Evolutionary conservation across 2,329 filamentous ascomycete species (phyloP).

Genomic region (Pyrenophora seminiperda): DNA sequence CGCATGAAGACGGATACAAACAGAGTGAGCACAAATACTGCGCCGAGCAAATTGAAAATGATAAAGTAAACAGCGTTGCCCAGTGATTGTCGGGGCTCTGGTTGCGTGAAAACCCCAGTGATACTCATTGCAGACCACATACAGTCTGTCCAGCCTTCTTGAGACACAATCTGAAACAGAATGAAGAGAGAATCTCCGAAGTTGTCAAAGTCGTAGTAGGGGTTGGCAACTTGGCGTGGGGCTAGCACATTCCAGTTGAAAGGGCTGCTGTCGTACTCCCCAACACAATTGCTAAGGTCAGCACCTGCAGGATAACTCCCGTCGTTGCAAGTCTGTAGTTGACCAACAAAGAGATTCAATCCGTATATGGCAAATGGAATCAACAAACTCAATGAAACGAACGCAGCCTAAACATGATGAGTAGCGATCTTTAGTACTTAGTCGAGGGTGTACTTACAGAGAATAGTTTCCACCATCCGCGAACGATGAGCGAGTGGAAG

Average conservation of each 20-base stretch:
- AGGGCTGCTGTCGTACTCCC: constrained; percentile 77
- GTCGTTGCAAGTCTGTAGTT: constrained; percentile 82
- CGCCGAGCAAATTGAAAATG: constrained; percentile 92
- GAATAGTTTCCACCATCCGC: constrained; percentile 92
- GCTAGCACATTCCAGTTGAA: constrained; percentile 85
- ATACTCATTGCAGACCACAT: constrained; percentile 84
- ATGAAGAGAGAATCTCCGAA: constrained; percentile 94
- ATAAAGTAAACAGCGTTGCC: constrained; percentile 95
- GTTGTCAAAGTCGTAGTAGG: constrained; percentile 90
- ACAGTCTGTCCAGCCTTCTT: constrained; percentile 97
- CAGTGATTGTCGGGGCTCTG: constrained; percentile 68
- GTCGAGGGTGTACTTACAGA: constrained; percentile 60
- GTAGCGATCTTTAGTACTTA: neutral
- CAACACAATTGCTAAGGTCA: constrained; percentile 75
- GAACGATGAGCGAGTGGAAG: constrained; percentile 93
- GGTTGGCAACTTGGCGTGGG: constrained; percentile 79
- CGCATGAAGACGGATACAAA: constrained; percentile 99
- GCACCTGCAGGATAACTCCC: constrained; percentile 57
- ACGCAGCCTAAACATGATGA: constrained; percentile 65
- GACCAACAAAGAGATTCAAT: constrained; percentile 86
- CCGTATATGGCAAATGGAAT: constrained; percentile 98
- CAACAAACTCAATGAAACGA: constrained; percentile 90
- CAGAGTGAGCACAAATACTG: constrained; percentile 93
- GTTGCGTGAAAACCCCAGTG: constrained; percentile 75
- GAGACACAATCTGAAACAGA: constrained; percentile 97